Conservation (phyloP, 2,329 filamentous ascomycete species). For the Alternaria panax region DNA sequence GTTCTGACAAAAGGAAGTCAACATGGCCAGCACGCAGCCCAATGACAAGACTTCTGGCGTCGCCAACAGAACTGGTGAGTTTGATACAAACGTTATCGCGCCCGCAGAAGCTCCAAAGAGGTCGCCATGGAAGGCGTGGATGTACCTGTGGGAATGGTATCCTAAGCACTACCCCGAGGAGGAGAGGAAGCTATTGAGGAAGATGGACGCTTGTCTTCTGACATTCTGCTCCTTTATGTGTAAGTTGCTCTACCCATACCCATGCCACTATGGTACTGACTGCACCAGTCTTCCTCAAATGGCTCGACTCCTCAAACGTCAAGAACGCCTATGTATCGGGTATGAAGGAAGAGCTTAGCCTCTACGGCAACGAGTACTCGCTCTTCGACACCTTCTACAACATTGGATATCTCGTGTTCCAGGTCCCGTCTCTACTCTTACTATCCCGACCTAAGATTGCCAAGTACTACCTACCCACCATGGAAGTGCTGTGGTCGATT, state of each 20-base stretch:
- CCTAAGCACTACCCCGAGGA: constrained; percentile 46
- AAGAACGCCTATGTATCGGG: constrained; percentile 57
- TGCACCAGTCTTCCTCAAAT: constrained; percentile 48
- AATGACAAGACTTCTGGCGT: constrained; percentile 30
- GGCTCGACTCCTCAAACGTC: constrained; percentile 49
- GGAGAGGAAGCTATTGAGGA: constrained; percentile 45
- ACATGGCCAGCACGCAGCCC: constrained; percentile 31
- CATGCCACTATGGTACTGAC: constrained; percentile 1
- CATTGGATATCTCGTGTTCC: constrained; percentile 51
- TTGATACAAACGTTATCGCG: constrained; percentile 41
- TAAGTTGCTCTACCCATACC: constrained; percentile 19
- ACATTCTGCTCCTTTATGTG: constrained; percentile 51
- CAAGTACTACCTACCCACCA: constrained; percentile 48
- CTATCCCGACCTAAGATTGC: constrained; percentile 50
- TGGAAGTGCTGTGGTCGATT: constrained; percentile 53
- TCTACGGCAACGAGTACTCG: constrained; percentile 66
- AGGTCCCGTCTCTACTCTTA: constrained; percentile 49
- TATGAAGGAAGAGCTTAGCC: constrained; percentile 41
- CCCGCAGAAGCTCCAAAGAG: constrained; percentile 45
- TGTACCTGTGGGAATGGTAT: constrained; percentile 51
- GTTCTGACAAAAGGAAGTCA: constrained; percentile 1
- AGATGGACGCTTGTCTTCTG: constrained; percentile 47
- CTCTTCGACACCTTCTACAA: constrained; percentile 56
- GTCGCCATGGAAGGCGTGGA: constrained; percentile 50
- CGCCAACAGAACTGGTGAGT: constrained; percentile 29